phyloP scores from a whole-genome alignment of 441 rosid species.

The Corymbia calophylla region DNA sequence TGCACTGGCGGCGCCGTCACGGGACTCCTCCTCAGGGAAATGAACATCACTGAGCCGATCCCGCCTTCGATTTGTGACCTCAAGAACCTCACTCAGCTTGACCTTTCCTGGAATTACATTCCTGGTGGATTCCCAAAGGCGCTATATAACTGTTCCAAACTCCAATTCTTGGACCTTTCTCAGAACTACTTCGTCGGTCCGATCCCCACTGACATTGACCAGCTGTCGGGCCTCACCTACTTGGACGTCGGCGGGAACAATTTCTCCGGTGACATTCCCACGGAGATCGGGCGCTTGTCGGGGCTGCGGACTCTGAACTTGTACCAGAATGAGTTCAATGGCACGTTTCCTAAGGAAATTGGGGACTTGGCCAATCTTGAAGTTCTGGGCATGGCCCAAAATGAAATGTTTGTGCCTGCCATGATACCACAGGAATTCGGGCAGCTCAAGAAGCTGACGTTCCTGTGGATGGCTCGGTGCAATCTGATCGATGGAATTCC shows the following conservation, averaged over 20 bases:
- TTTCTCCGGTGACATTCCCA: constrained; percentile 65
- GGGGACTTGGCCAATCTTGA: constrained; percentile 58
- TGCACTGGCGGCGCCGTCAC: constrained; percentile 43
- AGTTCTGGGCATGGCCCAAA: constrained; percentile 30
- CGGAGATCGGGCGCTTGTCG: constrained; percentile 32
- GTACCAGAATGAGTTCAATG: constrained; percentile 40
- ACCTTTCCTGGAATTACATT: constrained; percentile 37
- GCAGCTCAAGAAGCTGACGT: constrained; percentile 36
- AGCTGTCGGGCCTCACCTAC: constrained; percentile 30
- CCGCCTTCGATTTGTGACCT: constrained; percentile 62
- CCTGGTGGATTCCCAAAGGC: constrained; percentile 51
- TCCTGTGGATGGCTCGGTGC: constrained; percentile 30
- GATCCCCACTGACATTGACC: constrained; percentile 51
- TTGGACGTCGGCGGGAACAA: constrained; percentile 46
- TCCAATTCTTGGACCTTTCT: constrained; percentile 47
- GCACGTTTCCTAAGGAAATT: constrained; percentile 75
- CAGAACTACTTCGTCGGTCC: constrained; percentile 66
- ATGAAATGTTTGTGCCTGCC: constrained; percentile 37
- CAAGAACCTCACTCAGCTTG: constrained; percentile 32
- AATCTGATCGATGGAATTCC: constrained; percentile 77
- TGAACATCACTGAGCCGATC: constrained; percentile 30
- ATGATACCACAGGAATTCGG: constrained; percentile 55
- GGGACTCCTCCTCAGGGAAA: constrained; percentile 11
- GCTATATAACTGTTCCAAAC: constrained; percentile 58
- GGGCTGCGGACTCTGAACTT: constrained; percentile 31